Evolutionary conservation across 164 flowering plant species (phyloP).

Genomic region (Vitis rotundifolia): DNA sequence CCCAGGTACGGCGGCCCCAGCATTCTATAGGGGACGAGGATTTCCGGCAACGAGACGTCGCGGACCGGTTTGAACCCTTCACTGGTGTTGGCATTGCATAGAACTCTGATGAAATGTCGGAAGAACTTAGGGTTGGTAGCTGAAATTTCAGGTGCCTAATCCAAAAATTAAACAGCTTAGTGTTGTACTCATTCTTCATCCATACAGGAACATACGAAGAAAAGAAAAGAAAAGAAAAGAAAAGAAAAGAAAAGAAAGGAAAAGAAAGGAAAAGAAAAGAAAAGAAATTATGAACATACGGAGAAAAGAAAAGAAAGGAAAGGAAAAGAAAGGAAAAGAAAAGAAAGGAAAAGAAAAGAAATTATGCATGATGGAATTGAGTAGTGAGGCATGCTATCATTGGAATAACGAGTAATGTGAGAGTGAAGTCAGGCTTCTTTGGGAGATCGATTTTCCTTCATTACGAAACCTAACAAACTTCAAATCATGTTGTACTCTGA

Average conservation of each 20-base stretch:
- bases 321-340: too few relatives aligned
- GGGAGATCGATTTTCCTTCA: constrained; percentile 1
- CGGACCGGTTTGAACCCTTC: constrained; percentile 40
- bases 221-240: not conserved
- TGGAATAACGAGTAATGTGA: not conserved
- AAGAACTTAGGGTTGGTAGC: constrained; percentile 14
- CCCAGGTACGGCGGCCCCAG: constrained; percentile 2
- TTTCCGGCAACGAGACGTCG: constrained; percentile 52
- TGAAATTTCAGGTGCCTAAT: constrained; percentile 43
- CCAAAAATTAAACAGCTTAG: not conserved
- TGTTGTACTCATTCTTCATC: not conserved
- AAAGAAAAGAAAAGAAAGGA: too few relatives aligned
- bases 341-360: too few relatives aligned
- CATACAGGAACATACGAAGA: not conserved
- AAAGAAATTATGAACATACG: too few relatives aligned
- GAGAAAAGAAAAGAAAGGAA: not conserved
- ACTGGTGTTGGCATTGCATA: constrained; percentile 55
- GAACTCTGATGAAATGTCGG: constrained; percentile 40
- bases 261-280: too few relatives aligned
- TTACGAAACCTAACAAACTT: too few relatives aligned
- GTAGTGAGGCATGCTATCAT: constrained; percentile 11
- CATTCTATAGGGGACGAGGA: constrained; percentile 1
- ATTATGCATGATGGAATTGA: constrained; percentile 1
- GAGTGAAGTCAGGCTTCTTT: not conserved
- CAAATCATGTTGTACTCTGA: too few relatives aligned